Evolutionary conservation across 768 basidiomycete genomes (phyloP).

Genomic region (Ramaria rubella): DNA sequence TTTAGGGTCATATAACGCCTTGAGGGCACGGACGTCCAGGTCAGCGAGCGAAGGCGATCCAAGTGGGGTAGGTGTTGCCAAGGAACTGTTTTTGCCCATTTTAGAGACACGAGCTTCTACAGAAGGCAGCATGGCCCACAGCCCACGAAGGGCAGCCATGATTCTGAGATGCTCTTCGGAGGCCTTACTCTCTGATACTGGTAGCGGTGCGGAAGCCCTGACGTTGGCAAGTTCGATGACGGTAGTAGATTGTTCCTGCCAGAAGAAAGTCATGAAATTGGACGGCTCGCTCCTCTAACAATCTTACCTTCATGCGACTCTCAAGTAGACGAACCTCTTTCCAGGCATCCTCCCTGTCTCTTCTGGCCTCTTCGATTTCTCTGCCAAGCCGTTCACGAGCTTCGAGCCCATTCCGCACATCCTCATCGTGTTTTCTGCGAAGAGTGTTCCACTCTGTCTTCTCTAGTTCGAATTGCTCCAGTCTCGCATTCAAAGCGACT

Average conservation of each 20-base stretch:
- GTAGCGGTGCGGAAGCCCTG: constrained; percentile 19
- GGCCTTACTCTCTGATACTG: constrained; percentile 16
- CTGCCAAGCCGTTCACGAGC: constrained; percentile 40
- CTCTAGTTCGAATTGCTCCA: constrained; percentile 36
- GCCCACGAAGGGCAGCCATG: constrained; percentile 54
- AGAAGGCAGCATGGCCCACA: constrained; percentile 82
- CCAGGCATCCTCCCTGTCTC: constrained; percentile 45
- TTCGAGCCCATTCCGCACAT: constrained; percentile 39
- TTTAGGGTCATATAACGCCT: constrained; percentile 59
- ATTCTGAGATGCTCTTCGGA: constrained; percentile 47
- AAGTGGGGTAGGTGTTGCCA: constrained; percentile 26
- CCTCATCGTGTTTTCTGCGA: constrained; percentile 16
- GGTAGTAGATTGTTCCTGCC: constrained; percentile 7
- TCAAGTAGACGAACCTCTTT: constrained; percentile 36
- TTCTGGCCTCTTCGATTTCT: constrained; percentile 49
- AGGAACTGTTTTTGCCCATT: constrained; percentile 39
- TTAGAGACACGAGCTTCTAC: constrained; percentile 73
- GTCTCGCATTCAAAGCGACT: constrained; percentile 37
- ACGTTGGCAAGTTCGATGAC: constrained; percentile 2
- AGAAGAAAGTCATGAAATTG: constrained; percentile 1
- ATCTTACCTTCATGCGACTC: constrained; percentile 31
- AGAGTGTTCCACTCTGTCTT: constrained; percentile 42
- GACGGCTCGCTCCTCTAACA: background rate
- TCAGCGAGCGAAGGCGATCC: constrained; percentile 58
- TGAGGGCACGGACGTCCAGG: constrained; percentile 81